Conservation (phyloP, 805 yeast genomes). For the Cyberlindnera euphorbiae region DNA sequence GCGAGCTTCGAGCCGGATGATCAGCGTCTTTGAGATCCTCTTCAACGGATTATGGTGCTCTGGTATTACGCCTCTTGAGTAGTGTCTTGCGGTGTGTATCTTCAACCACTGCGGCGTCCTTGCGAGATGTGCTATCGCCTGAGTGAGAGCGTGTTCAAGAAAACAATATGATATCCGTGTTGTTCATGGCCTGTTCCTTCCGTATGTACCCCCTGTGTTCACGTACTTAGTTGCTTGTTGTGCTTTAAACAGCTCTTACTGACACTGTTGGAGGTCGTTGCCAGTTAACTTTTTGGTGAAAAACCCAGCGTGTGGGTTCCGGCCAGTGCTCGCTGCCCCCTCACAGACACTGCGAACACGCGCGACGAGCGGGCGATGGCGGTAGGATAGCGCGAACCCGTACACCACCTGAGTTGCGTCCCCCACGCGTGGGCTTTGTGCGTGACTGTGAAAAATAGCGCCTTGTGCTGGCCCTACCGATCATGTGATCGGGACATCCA, state of each 20-base stretch:
- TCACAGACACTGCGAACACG: neutral
- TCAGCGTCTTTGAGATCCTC: too few species aligned
- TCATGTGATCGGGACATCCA: conserved; percentile 8
- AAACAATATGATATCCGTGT: too few species aligned
- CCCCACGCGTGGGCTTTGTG: neutral
- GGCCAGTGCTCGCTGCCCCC: neutral
- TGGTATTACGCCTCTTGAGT: too few species aligned
- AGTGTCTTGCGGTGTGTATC: too few species aligned
- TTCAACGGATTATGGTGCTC: too few species aligned
- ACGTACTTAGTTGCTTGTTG: conserved; percentile 23
- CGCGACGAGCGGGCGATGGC: neutral
- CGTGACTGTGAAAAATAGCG: conserved; percentile 15
- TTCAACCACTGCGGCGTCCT: too few species aligned
- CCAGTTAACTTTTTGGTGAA: conserved; percentile 15
- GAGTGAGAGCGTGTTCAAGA: too few species aligned
- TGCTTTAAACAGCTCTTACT: neutral
- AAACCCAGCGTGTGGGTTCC: conserved; percentile 11
- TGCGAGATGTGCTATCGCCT: too few species aligned
- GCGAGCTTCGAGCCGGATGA: too few species aligned
- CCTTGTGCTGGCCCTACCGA: conserved; percentile 6
- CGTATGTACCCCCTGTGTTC: conserved; percentile 1
- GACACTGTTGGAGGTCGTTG: neutral
- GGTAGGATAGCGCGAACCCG: conserved; percentile 1
- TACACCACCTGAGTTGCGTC: conserved; percentile 4
- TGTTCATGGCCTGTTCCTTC: conserved; percentile 2